Base-by-base conservation (phyloP, 345 rosid genomes). In the Garcia nutans region DNA sequence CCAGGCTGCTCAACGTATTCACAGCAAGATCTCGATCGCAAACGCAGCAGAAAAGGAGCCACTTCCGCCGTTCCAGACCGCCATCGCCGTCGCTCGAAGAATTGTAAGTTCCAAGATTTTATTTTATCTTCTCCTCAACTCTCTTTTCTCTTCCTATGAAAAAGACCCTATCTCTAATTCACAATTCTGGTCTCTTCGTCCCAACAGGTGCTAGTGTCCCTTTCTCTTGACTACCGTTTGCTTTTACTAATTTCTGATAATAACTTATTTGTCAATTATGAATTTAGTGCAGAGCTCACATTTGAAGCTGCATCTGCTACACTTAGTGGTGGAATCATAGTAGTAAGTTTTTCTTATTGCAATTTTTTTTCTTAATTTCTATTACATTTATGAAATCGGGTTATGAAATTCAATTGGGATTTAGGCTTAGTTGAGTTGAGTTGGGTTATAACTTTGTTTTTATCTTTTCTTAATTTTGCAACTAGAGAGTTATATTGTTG, bases 261-360 rank as follows among this genome's bases (percentile, higher is more conserved):
- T 13, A 28, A 24, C 62, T 7, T 63, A 6, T 11, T 10, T 22
- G 56, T 71, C 19, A 9, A 8, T 37, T 44, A 12, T 49, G 10
- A 26, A 16, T 68, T 17, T 23, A 87, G 93, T 73, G 83, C 88
- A 49, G 88, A 87, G 82, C 65, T 81, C 74, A 89, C 89, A 6
- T 77, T 78, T 73, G 86, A 81, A 81, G 91, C 89, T 72, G 91
- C 93, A 19, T 55, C 79, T 56, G 88, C 87, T n/a, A n/a, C n/a
- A n/a, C n/a, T n/a, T n/a, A n/a, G n/a, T n/a, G n/a, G n/a, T n/a
- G n/a, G n/a, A n/a, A 84, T 89, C 65, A 76, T 84, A n/a, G 89
- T 85, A 74, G 91, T 87, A 71, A 86, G 91, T 82, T 67, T 54
- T 37, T 23, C n/a, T 37, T 17, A 12, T 49, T 17, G 2, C n/a